phyloP scores from a whole-genome alignment of 2,329 filamentous ascomycete genomes.

The Allantophomopsis lycopodina region DNA sequence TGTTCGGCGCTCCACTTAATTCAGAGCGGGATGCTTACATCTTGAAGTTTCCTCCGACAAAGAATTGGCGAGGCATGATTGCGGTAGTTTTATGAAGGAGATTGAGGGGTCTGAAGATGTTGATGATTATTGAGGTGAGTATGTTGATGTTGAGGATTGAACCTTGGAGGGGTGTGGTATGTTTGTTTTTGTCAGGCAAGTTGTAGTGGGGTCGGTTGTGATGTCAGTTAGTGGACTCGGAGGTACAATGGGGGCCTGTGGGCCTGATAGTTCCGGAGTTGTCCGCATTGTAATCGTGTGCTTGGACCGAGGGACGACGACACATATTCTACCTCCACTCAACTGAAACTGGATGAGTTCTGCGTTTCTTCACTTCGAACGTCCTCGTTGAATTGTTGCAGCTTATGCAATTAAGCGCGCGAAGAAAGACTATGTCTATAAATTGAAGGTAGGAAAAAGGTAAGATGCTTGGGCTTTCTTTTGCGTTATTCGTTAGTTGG shows the following conservation, averaged over 20 bases:
- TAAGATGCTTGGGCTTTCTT: too few relatives aligned
- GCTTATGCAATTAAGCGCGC: too few relatives aligned
- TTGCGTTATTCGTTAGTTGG: too few relatives aligned
- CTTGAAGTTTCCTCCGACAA: conserved; percentile 99
- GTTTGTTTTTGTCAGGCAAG: background rate
- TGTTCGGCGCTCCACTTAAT: background rate
- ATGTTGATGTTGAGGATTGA: background rate
- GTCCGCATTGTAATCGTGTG: too few relatives aligned
- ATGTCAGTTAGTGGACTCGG: background rate
- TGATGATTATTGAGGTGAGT: background rate
- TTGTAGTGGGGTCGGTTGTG: background rate
- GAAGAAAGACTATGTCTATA: too few relatives aligned
- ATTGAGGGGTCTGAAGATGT: background rate
- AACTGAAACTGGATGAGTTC: too few relatives aligned
- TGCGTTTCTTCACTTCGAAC: too few relatives aligned
- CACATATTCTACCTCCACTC: too few relatives aligned
- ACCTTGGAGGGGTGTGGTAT: background rate
- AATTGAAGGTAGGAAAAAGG: too few relatives aligned
- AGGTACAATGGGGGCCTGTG: background rate
- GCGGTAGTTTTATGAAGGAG: conserved; percentile 3
- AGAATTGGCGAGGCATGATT: conserved; percentile 85
- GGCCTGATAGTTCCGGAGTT: too few relatives aligned
- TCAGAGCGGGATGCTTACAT: conserved; percentile 47
- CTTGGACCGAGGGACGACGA: too few relatives aligned
- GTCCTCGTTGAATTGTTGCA: too few relatives aligned